phyloP scores from a whole-genome alignment of 176 grass and related monocot species.

The Alopecurus myosuroides region DNA sequence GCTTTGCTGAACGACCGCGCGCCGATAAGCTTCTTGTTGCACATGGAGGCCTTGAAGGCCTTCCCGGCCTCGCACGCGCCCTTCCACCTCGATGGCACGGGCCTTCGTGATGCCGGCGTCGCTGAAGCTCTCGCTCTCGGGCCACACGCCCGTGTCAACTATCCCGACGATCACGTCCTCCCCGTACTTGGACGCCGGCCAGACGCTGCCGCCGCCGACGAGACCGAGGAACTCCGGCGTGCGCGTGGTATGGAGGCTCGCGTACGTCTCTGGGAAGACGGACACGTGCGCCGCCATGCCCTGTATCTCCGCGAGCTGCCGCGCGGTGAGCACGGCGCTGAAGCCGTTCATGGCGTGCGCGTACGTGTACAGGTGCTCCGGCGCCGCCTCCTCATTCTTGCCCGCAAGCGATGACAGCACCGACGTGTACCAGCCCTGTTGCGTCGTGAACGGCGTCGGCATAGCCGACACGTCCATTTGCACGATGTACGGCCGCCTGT shows the following conservation, averaged over 20 bases:
- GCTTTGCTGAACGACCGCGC: conserved; percentile 44
- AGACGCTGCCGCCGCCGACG: not conserved
- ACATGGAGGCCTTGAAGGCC: conserved; percentile 21
- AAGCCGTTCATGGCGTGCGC: conserved; percentile 56
- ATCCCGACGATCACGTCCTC: conserved; percentile 54
- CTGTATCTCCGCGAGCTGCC: conserved; percentile 26
- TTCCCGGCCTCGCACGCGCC: conserved; percentile 37
- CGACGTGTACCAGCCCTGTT: conserved; percentile 60
- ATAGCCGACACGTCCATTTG: conserved; percentile 62
- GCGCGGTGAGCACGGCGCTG: conserved; percentile 46
- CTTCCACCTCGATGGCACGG: conserved; percentile 42
- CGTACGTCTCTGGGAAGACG: conserved; percentile 58
- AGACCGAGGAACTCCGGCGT: conserved; percentile 64
- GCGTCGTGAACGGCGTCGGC: conserved; percentile 59
- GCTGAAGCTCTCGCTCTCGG: conserved; percentile 43
- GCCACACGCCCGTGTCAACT: conserved; percentile 50
- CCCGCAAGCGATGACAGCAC: conserved; percentile 46
- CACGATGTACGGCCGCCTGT: conserved; percentile 48
- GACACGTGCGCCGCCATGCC: conserved; percentile 35
- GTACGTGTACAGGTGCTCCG: conserved; percentile 75
- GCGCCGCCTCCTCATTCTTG: not conserved
- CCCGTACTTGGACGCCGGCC: conserved; percentile 40
- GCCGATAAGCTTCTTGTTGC: conserved; percentile 58
- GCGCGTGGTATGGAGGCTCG: conserved; percentile 43
- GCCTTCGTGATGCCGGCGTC: conserved; percentile 11